Base-by-base conservation (phyloP, 2,329 filamentous ascomycete species). In the Chrysoporthe puriensis region DNA sequence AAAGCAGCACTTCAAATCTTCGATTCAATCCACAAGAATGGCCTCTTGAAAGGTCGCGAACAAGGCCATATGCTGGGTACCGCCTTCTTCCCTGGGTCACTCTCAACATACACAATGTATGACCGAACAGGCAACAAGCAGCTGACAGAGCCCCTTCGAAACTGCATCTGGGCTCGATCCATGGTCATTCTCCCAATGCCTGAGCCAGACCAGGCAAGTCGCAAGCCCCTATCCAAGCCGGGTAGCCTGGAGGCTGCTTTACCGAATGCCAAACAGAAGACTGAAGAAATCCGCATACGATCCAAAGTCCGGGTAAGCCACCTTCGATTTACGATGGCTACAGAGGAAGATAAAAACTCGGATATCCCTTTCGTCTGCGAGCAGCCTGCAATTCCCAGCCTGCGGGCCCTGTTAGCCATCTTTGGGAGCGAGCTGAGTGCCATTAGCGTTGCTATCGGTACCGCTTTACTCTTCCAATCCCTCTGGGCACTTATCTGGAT, bases 151-250 rank as follows among this genome's bases (percentile, higher is more conserved):
- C 59, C 61, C 4, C 14, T 62, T 21, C 64, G 71, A 7, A 73
- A 73, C 46, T 71, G 71, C 32, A 50, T 73, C 11, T 72, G 71
- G 71, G 66, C 68, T 21, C 68, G 68, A 44, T 68, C 60, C n/a
- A 36, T 70, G 11, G 40, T 46, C 14, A 50, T 52, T 16, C 56
- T 70, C 11, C 67, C 69, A 5, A 57, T 66, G 34, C 57, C 62
- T 36, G n/a, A 62, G 11, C 34, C 14, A 9, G 42, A 62, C 6
- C 43, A 44, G 43, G 43, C 8, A 44, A 44, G 43, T 14, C 43
- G 9, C 4, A 44, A 44, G 16, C 7, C 43, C 11, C 16, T 14
- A 8, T 44, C 43, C 43, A 44, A 44, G 43, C 11, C 43, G 2
- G 11, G 43, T 44, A 9, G 43, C 16, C 43, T 44, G 3, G 43